Base-by-base conservation (phyloP, 176 grass and related monocot species). In the Carex littledalei region DNA sequence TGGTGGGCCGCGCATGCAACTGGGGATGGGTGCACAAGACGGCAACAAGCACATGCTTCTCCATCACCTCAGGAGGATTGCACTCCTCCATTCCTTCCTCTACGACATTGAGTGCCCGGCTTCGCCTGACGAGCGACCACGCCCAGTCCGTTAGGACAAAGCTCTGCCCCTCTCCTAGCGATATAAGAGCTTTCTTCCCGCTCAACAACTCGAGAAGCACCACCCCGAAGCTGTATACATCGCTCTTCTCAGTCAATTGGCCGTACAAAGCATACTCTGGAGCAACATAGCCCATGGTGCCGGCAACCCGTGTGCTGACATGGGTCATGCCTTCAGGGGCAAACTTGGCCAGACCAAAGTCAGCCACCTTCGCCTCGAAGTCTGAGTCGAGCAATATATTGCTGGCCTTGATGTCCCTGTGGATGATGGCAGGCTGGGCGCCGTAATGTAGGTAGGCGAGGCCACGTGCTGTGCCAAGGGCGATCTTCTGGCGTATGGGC, bases 361-460 rank as follows among this genome's bases (percentile, higher is more conserved):
- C 96, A 12, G 96, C 96, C 64, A 98, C 88, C 87, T 86, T 95
- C 2, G 90, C 87, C 87, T 95, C 96, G 85, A 95, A 98, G 8
- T 91, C 89, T 0, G 91, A 88, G 84, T 94, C 91, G 52, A 98
- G 79, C 39, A 98, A 85, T 67, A 98, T 94, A 80, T 98, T 98
- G 62, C 90, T 94, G 0, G 90, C 91, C 85, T 98, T 98, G 71
- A 98, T 98, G n/a, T 98, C 96, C 84, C 96, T 93, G 85, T 98
- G 96, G 62, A 98, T 98, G 67, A 98, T 98, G 6, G 88, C 45
- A 0, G 96, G 96, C 78, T 94, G 96, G 0, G 85, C 87, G 1
- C 91, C 90, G 0, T 67, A 5, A 63, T 98, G 96, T 57, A 98
- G 71, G 85, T 98, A 98, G 0, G 91, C 81, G 32, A 98, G 71